A percentile compares a stretch with the other conserved stretches of the same genome.
These are phyloP conservation scores for Paecilomyces variotii DNA, from an alignment of 2,329 filamentous ascomycete genomes.

Conservation along the genomic window DNA sequence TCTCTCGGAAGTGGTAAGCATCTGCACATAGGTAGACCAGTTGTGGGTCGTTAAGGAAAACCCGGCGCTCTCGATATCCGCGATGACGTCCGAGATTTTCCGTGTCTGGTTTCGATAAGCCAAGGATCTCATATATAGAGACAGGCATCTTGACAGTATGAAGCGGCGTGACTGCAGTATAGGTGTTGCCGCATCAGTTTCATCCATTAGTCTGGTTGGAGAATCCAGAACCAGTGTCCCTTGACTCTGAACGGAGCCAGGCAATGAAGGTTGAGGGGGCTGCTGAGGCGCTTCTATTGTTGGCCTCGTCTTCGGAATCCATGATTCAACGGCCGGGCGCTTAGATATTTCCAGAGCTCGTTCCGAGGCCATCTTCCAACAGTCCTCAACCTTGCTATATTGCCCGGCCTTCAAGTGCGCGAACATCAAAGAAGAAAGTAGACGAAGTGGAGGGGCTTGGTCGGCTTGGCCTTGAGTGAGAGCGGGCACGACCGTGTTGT, in stretches of 20 bases:
- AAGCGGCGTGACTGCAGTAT: conserved; percentile 38
- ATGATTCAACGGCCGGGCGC: conserved; percentile 22
- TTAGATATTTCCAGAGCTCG: conserved; percentile 41
- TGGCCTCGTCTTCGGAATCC: conserved; percentile 7
- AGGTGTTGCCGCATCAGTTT: background rate
- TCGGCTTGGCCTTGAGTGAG: conserved; percentile 7
- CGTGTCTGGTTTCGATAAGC: conserved; percentile 45
- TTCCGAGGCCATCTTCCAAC: conserved; percentile 57
- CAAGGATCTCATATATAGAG: conserved; percentile 46
- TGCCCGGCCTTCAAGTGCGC: conserved; percentile 52
- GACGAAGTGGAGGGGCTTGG: conserved; percentile 41
- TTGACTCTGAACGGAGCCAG: conserved; percentile 1
- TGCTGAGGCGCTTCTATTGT: conserved; percentile 1
- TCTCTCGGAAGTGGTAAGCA: conserved; percentile 53
- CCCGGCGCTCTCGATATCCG: conserved; percentile 54
- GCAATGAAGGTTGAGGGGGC: conserved; percentile 8
- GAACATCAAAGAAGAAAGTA: conserved; percentile 62
- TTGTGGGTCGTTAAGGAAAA: conserved; percentile 68
- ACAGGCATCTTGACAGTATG: conserved; percentile 42
- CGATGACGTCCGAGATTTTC: conserved; percentile 45
- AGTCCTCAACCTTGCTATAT: conserved; percentile 53
- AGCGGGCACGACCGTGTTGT: conserved; percentile 20
- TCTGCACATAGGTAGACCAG: conserved; percentile 71
- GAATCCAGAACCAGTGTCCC: conserved; percentile 3
- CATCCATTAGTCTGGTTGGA: background rate